A percentile compares a stretch with the other conserved stretches of the same genome.
These are phyloP conservation scores for Talaromyces proteolyticus DNA, from an alignment of 495 filamentous ascomycete species.

Conservation along the genomic window DNA sequence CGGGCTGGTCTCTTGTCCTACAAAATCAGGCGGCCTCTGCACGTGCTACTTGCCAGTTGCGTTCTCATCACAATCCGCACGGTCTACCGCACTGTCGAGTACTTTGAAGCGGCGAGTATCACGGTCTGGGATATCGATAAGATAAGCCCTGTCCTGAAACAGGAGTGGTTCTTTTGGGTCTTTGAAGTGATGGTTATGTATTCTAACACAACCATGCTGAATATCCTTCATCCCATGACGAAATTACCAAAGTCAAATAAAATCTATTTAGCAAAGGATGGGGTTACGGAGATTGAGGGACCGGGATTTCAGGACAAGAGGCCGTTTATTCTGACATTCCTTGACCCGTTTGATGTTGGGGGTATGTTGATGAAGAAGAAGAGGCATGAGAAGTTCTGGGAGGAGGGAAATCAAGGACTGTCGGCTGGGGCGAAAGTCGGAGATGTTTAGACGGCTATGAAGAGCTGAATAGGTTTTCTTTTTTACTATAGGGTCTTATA, in stretches of 20 bases:
- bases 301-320: slow-evolving; percentile 58
- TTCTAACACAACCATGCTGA: slow-evolving; percentile 52
- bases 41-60: slow-evolving; percentile 57
- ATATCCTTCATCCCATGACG: slow-evolving; percentile 54
- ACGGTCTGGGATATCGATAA: slow-evolving; percentile 29
- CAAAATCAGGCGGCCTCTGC: slow-evolving; percentile 52
- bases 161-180: slow-evolving; percentile 71
- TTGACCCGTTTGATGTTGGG: slow-evolving; percentile 65
- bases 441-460: not conserved
- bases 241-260: slow-evolving; percentile 58
- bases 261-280: slow-evolving; percentile 59
- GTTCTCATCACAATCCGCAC: slow-evolving; percentile 55
- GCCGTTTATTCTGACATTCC: slow-evolving; percentile 43
- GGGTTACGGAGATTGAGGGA: slow-evolving; percentile 57
- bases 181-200: slow-evolving; percentile 66
- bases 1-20: slow-evolving; percentile 43
- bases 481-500: too few species aligned
- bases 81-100: slow-evolving; percentile 64
- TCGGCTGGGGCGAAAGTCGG: slow-evolving; percentile 6
- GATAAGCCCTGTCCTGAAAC: slow-evolving; percentile 49
- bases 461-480: not conserved
- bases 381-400: slow-evolving; percentile 50
- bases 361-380: slow-evolving; percentile 49
- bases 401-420: slow-evolving; percentile 21
- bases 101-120: slow-evolving; percentile 40